A percentile compares a stretch with the other conserved stretches of the same genome.
These are phyloP conservation scores for Citrus cavaleriei DNA, from an alignment of 345 rosid genomes.

Conservation along the genomic window DNA sequence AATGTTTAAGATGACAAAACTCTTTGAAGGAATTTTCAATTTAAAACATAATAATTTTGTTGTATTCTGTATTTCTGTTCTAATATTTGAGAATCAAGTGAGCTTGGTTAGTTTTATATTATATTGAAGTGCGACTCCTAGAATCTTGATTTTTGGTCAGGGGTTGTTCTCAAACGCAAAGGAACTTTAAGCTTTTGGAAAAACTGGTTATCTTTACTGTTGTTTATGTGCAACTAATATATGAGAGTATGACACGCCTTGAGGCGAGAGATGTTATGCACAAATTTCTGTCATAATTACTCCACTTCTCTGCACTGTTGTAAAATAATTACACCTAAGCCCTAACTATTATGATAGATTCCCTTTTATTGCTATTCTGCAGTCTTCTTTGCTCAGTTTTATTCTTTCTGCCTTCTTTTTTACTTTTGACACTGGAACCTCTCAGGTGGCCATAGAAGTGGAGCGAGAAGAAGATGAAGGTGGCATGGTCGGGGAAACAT, in stretches of 20 bases:
- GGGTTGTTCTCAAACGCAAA: not conserved
- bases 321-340: not conserved
- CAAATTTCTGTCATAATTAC: not conserved
- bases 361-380: not conserved
- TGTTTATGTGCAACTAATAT: not conserved
- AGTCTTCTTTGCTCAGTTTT: not conserved
- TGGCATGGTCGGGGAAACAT: constrained; percentile 87
- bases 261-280: not conserved
- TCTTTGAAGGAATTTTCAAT: not conserved
- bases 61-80: not conserved
- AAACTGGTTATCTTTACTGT: not conserved
- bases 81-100: not conserved
- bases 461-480: constrained; percentile 99
- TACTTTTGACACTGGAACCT: constrained; percentile 17
- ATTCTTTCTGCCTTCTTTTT: constrained; percentile 6
- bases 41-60: not conserved
- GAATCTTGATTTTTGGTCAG: not conserved
- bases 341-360: not conserved
- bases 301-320: not conserved
- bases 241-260: not conserved
- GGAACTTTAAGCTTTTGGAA: not conserved
- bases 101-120: not conserved
- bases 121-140: not conserved
- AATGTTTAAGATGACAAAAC: not conserved
- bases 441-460: constrained; percentile 93